Evolutionary conservation across 2,329 filamentous ascomycete species (phyloP).

Genomic region (Beauveria australis): DNA sequence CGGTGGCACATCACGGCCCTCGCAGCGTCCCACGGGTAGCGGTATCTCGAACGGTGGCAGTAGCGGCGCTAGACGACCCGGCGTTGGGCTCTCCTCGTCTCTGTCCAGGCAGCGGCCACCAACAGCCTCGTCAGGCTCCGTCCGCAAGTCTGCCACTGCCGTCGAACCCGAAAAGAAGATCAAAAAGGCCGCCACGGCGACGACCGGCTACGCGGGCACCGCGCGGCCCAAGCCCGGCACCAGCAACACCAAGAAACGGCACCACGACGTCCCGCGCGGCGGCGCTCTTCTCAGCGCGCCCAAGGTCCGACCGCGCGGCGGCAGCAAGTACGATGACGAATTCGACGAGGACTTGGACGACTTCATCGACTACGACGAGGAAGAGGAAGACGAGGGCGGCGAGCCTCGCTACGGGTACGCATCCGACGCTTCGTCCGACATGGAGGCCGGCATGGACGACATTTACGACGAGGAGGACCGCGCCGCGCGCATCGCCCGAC

Average conservation of each 20-base stretch:
- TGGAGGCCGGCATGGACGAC: slow-evolving; percentile 69
- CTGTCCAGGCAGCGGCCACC: background rate
- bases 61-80: slow-evolving; percentile 20
- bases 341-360: slow-evolving; percentile 57
- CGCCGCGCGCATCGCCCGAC: slow-evolving; percentile 53
- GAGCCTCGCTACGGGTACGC: slow-evolving; percentile 44
- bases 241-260: slow-evolving; percentile 20
- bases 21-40: slow-evolving; percentile 8
- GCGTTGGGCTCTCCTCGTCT: background rate
- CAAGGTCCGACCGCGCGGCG: slow-evolving; percentile 19
- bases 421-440: slow-evolving; percentile 63
- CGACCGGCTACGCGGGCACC: slow-evolving; percentile 58
- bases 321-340: slow-evolving; percentile 44
- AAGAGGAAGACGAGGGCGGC: slow-evolving; percentile 35
- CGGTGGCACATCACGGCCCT: slow-evolving; percentile 19
- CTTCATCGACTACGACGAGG: slow-evolving; percentile 54
- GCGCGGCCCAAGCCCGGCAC: slow-evolving; percentile 46
- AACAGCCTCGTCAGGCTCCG: background rate
- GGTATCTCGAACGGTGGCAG: slow-evolving; percentile 23
- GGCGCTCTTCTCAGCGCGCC: slow-evolving; percentile 32
- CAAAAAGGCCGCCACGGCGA: slow-evolving; percentile 54
- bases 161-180: slow-evolving; percentile 45
- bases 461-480: slow-evolving; percentile 62
- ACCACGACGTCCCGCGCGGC: slow-evolving; percentile 25
- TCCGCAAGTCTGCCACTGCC: slow-evolving; percentile 15